phyloP scores from a whole-genome alignment of 2,329 filamentous ascomycete genomes.

The Orbilia quercus region DNA sequence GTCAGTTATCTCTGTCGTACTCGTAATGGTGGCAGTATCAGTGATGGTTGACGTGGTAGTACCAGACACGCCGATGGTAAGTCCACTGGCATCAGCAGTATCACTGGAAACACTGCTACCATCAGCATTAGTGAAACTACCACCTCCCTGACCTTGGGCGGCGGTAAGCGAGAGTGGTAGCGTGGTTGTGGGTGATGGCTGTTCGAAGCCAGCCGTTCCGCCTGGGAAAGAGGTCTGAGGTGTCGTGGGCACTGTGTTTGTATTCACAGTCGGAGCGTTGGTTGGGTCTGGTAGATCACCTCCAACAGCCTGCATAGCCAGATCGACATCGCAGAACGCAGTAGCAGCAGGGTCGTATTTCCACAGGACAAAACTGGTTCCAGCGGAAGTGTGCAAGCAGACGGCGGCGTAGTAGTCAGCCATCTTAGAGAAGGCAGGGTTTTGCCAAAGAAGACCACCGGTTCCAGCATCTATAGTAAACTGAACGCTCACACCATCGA shows the following conservation, averaged over 20 bases:
- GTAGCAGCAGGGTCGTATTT: slow-evolving; percentile 14
- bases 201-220: not conserved
- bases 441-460: slow-evolving; percentile 26
- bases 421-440: slow-evolving; percentile 31
- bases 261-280: not conserved
- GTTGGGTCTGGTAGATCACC: slow-evolving; percentile 27
- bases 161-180: slow-evolving; percentile 4
- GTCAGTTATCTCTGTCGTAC: slow-evolving; percentile 24
- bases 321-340: not conserved
- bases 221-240: slow-evolving; percentile 1
- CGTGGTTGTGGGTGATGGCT: slow-evolving; percentile 13
- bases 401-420: slow-evolving; percentile 23
- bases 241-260: not conserved
- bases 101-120: too few species aligned
- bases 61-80: slow-evolving; percentile 13
- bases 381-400: slow-evolving; percentile 7
- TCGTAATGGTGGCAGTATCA: slow-evolving; percentile 43
- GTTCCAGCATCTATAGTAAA: slow-evolving; percentile 27
- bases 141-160: too few species aligned
- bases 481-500: slow-evolving; percentile 20
- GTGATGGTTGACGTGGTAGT: slow-evolving; percentile 38
- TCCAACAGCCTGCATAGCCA: slow-evolving; percentile 36
- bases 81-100: too few species aligned
- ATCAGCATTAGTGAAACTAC: not conserved
- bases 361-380: slow-evolving; percentile 21